Base-by-base conservation (phyloP, 1,139 yeast genomes). In the Geotrichum restrictum region DNA sequence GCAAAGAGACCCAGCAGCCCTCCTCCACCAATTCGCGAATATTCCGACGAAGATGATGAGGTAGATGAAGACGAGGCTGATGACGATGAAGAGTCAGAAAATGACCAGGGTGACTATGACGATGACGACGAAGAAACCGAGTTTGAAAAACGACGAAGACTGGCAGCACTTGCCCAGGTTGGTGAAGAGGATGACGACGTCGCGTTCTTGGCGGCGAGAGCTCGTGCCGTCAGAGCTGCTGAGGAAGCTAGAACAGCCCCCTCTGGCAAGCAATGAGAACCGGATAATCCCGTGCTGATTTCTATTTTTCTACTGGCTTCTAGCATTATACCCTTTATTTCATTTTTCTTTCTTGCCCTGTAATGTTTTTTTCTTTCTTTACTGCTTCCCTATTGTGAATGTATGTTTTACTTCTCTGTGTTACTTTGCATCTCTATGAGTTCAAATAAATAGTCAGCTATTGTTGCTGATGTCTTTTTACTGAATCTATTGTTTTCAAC, bases 61-160 rank as follows among this genome's bases (percentile, higher is more conserved):
- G 14, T 4, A 8, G 42, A 39, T 2, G 16, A 18, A 2, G 14
- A 13, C 16, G n/a, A 21, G 3, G 22, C n/a, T 3, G 39, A 13
- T 8, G 39, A 14, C 18, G 31, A 39, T 2, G 42, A 39, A n/a
- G 29, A 11, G 10, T 13, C 13, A 8, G 42, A 39, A 3, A 8
- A 18, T 7, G 14, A 13, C 16, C 6, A 21, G 3, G 22, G 16
- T 10, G 40, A 18, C 19, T 7, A 37, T 6, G 29, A 39, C 16
- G 42, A 39, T 7, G 42, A 39, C n/a, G 42, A 39, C 13, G 42
- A 39, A 21, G 42, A 39, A 27, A 39, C 42, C 16, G 42, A 39
- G 29, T 22, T 39, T 39, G 42, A 39, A n/a, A 19, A 22, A 8
- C 29, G 22, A 16, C 42, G 42, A n/a, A 18, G 42, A n/a, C 16